Evolutionary conservation across 495 filamentous ascomycete species (phyloP).

Genomic region (Cercophora scortea): DNA sequence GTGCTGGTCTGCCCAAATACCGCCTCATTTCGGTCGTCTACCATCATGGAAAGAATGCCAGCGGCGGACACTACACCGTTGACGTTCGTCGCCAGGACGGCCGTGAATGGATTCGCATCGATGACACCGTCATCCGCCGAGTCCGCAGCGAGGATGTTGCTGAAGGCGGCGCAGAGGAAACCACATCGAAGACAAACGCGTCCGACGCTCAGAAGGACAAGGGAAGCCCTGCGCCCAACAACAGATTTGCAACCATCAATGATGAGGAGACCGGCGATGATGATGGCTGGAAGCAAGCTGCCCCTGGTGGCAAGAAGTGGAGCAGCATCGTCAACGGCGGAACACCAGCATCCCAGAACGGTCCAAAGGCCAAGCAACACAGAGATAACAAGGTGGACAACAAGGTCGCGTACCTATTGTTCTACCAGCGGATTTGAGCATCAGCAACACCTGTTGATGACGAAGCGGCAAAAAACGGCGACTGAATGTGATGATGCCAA

Average conservation of each 20-base stretch:
- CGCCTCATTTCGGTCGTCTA: constrained; percentile 88
- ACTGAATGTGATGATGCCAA: no score
- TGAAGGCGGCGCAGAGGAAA: constrained; percentile 73
- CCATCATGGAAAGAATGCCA: constrained; percentile 93
- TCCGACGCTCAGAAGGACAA: constrained; percentile 34
- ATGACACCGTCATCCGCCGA: constrained; percentile 85
- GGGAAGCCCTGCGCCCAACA: constrained; percentile 25
- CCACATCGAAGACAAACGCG: constrained; percentile 55
- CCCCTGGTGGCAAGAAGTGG: constrained; percentile 59
- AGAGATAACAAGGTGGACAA: constrained; percentile 78
- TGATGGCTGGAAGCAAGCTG: constrained; percentile 84
- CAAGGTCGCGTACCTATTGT: constrained; percentile 93
- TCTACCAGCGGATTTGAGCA: constrained; percentile 71
- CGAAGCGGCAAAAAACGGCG: no score
- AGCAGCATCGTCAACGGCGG: constrained; percentile 56
- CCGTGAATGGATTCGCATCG: constrained; percentile 88
- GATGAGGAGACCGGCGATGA: constrained; percentile 62
- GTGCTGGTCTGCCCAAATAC: constrained; percentile 64
- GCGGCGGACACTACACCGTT: constrained; percentile 92
- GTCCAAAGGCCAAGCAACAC: constrained; percentile 54
- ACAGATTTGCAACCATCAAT: constrained; percentile 61
- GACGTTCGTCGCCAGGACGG: constrained; percentile 92
- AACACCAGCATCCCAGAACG: constrained; percentile 26
- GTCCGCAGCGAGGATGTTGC: constrained; percentile 86
- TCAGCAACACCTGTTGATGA: no score